Conservation (phyloP, 441 rosid species). For the Adansonia madagascariensis region DNA sequence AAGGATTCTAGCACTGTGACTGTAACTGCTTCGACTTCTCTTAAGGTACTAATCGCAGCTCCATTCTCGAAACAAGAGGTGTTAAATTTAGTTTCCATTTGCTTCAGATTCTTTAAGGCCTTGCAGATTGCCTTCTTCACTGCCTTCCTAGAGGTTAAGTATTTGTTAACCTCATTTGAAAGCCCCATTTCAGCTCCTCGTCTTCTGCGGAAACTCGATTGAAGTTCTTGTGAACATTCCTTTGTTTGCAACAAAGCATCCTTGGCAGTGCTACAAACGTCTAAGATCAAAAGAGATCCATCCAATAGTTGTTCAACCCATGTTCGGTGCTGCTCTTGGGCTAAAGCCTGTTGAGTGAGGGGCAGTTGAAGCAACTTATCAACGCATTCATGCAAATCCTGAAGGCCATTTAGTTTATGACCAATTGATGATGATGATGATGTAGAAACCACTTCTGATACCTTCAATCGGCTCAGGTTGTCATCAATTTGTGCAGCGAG, state of each 20-base stretch:
- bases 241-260: conserved; percentile 42
- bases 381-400: conserved; percentile 41
- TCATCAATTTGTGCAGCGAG: conserved; percentile 2
- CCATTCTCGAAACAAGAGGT: conserved; percentile 8
- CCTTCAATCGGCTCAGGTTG: conserved; percentile 30
- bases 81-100: conserved; percentile 7
- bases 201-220: conserved; percentile 40
- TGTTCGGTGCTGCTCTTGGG: conserved; percentile 34
- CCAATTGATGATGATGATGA: conserved; percentile 27
- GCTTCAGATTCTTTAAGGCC: conserved; percentile 34
- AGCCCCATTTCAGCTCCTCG: conserved; percentile 34
- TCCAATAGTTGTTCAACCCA: conserved; percentile 37
- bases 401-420: conserved; percentile 33
- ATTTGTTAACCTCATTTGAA: conserved; percentile 34
- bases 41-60: neutral
- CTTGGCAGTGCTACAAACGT: conserved; percentile 35
- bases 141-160: conserved; percentile 36
- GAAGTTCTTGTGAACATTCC: conserved; percentile 40
- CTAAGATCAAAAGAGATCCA: conserved; percentile 47
- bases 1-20: conserved; percentile 9
- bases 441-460: conserved; percentile 28
- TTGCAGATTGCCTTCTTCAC: conserved; percentile 39
- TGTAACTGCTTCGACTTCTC: neutral
- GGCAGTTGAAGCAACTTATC: conserved; percentile 42
- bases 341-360: conserved; percentile 25